Evolutionary conservation across 73 alveolate genomes (phyloP).

Genomic region (Strombidium stylifer): DNA sequence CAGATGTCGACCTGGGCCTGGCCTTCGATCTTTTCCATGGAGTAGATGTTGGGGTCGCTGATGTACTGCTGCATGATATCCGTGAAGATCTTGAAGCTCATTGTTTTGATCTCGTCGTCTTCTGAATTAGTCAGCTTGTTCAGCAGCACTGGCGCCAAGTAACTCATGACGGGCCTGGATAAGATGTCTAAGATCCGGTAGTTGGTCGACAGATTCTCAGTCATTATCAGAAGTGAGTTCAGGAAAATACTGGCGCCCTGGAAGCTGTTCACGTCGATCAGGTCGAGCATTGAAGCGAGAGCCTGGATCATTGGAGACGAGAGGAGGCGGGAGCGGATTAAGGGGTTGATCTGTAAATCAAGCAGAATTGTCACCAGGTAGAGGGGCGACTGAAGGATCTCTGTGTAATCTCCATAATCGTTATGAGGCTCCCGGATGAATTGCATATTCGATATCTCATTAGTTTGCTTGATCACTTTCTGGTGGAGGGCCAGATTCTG

Average conservation of each 20-base stretch:
- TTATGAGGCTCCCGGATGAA: too few relatives aligned
- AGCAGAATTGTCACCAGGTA: too few relatives aligned
- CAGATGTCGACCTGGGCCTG: too few relatives aligned
- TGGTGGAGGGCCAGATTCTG: too few relatives aligned
- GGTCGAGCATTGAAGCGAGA: slow-evolving; percentile 30
- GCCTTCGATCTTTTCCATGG: slow-evolving; percentile 35
- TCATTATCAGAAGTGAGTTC: slow-evolving; percentile 37
- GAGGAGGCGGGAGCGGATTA: too few relatives aligned
- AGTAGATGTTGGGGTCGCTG: slow-evolving; percentile 66
- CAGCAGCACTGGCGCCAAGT: slow-evolving; percentile 35
- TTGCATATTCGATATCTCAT: too few relatives aligned
- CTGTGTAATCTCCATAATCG: too few relatives aligned
- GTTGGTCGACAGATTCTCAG: slow-evolving; percentile 43
- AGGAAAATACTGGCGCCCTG: slow-evolving; percentile 46
- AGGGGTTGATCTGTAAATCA: too few relatives aligned
- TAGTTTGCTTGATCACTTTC: too few relatives aligned
- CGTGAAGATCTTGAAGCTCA: slow-evolving; percentile 78
- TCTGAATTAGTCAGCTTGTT: slow-evolving; percentile 31
- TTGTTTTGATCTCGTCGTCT: slow-evolving; percentile 54
- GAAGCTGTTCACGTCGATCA: slow-evolving; percentile 32
- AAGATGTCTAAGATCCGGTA: slow-evolving; percentile 19
- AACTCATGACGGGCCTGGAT: slow-evolving; percentile 34
- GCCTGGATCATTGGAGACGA: too few relatives aligned
- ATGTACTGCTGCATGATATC: slow-evolving; percentile 73
- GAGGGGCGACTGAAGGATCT: too few relatives aligned